A percentile compares a stretch with the other conserved stretches of the same genome.
These are phyloP conservation scores for Calonectria pteridis DNA, from an alignment of 2,329 filamentous ascomycete genomes.

Conservation along the genomic window DNA sequence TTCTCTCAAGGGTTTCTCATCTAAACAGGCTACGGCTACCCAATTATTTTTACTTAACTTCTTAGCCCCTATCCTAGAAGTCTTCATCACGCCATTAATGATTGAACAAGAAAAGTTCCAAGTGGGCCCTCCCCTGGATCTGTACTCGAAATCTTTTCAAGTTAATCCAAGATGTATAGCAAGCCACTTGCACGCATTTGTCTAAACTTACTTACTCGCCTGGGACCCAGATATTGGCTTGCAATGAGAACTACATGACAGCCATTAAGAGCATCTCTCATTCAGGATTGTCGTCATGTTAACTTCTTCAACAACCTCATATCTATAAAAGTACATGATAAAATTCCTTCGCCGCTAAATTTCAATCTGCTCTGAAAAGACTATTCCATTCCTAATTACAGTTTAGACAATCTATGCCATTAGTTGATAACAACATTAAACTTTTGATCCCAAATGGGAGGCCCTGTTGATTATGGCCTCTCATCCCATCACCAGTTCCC, in stretches of 20 bases:
- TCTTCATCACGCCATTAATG: not conserved
- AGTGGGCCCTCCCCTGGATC: not conserved
- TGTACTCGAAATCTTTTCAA: not conserved
- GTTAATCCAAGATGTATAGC: not conserved
- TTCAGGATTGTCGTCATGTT: not conserved
- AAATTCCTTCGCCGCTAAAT: not conserved
- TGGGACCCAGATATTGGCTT: not conserved
- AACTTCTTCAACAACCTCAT: not conserved
- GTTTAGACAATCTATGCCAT: not conserved
- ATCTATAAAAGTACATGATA: not conserved
- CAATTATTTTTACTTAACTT: not conserved
- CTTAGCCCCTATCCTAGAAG: not conserved
- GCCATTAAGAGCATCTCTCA: not conserved
- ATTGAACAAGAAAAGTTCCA: not conserved
- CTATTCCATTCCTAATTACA: not conserved
- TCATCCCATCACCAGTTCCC: not conserved
- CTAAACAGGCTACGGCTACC: no score
- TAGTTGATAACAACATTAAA: conserved; percentile 19
- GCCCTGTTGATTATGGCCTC: not conserved
- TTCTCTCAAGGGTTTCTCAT: no score
- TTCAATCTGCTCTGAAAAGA: not conserved
- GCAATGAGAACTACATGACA: not conserved
- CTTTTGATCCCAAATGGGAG: not conserved
- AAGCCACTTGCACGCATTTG: not conserved
- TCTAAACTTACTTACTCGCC: not conserved